phyloP scores from a whole-genome alignment of 2,329 filamentous ascomycete species.

The Ceratocystis alfenasii region DNA sequence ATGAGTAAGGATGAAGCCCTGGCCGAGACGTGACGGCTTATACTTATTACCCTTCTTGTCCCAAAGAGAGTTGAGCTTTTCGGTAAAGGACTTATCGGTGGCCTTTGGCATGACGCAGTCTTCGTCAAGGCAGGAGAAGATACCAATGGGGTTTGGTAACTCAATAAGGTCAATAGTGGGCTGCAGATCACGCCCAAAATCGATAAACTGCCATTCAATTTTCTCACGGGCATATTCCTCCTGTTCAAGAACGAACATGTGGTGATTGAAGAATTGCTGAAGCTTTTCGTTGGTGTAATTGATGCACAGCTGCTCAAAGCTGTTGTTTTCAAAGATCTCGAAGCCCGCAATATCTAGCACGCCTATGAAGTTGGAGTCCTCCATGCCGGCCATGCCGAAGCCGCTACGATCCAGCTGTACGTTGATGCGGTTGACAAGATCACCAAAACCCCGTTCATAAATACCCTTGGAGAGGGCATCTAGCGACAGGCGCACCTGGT shows the following conservation, averaged over 20 bases:
- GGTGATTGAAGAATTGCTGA: constrained; percentile 98
- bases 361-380: constrained; percentile 92
- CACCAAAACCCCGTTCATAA: constrained; percentile 90
- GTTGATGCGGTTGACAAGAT: constrained; percentile 86
- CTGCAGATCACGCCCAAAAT: constrained; percentile 93
- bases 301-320: constrained; percentile 97
- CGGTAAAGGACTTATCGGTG: constrained; percentile 90
- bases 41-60: constrained; percentile 94
- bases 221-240: constrained; percentile 96
- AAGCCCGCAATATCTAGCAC: constrained; percentile 98
- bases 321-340: constrained; percentile 96
- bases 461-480: constrained; percentile 94
- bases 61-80: constrained; percentile 95
- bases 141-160: constrained; percentile 89
- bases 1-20: constrained; percentile 92
- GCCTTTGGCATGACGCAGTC: constrained; percentile 99
- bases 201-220: constrained; percentile 99
- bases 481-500: constrained; percentile 81
- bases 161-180: constrained; percentile 97
- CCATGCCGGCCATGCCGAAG: constrained; percentile 53
- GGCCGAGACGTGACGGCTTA: constrained; percentile 69
- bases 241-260: constrained; percentile 98
- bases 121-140: constrained; percentile 95
- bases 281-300: constrained; percentile 99
- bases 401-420: constrained; percentile 77